Base-by-base conservation (phyloP, 305 asterid genomes). In the Plantago coronopus region DNA sequence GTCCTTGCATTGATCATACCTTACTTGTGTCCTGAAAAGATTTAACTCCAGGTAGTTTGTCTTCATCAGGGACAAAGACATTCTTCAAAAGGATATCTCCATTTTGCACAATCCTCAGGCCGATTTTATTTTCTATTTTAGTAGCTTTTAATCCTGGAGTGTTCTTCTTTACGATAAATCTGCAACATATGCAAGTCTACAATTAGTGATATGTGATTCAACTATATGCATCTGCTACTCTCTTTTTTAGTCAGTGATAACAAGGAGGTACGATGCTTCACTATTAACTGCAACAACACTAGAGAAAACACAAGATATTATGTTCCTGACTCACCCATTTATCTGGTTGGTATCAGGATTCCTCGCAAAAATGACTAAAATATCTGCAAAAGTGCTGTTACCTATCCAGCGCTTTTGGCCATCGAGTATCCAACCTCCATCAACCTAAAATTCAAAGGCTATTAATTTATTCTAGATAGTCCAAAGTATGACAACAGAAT, bases 401-500 rank as follows among this genome's bases (percentile, higher is more conserved):
- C 97, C 99, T 72, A 89, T 89, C 99, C 99, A 89, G 47, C 99
- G 94, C 59, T 93, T 93, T 68, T 93, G 97, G 64, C 97, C 97
- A 63, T 93, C 87, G 72, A 89, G 83, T 65, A 93, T 67, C 99
- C 99, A 93, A 49, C 99, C 99, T 64, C 97, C 97, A 63, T 80
- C 94, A 49, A 93, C 95, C 99, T 93, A 79, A 70, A 68, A 71
- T 55, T 71, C 43, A 55, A 76, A 66, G 61, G 59, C 51, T 54
- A n/a, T 61, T 62, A 27, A 63, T 43, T 55, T 57, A 57, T 38
- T 40, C 29, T 31, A 23, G 46, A 67, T 21, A 22, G 62, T 18
- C 11, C 18, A 53, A 46, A 57, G 57, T 27, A 64, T 17, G 61
- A 37, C 17, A 44, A 18, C 2, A 48, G 5, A 46, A 17, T 22